Conservation (phyloP, 2,329 filamentous ascomycete genomes). For the Passalora sequoiae region DNA sequence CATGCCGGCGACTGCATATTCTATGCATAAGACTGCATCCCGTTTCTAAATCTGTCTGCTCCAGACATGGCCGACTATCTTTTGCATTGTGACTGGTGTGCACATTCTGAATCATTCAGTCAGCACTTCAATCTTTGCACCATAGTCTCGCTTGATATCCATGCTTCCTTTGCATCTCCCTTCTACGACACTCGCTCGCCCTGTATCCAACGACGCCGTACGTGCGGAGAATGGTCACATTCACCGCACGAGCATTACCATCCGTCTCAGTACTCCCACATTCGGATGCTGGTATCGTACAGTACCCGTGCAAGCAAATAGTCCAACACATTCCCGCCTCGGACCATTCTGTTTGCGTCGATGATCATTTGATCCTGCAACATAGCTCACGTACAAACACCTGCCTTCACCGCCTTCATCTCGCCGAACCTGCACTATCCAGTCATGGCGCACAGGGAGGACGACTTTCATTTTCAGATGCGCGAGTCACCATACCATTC, state of each 20-base stretch:
- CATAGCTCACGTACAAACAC: neutral
- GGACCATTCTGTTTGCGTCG: neutral
- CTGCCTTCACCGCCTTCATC: constrained; percentile 1
- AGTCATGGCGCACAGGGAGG: constrained; percentile 16
- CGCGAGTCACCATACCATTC: constrained; percentile 20
- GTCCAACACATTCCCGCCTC: too few relatives aligned
- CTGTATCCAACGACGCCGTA: neutral
- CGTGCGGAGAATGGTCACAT: neutral
- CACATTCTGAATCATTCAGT: too few relatives aligned
- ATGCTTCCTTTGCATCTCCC: neutral
- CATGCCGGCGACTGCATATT: constrained; percentile 1
- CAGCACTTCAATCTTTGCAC: too few relatives aligned
- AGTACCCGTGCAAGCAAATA: too few relatives aligned
- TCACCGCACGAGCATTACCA: constrained; percentile 1
- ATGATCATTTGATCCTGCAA: neutral
- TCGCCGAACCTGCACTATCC: neutral
- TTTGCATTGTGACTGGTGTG: too few relatives aligned
- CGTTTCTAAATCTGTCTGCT: neutral
- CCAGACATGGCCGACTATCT: too few relatives aligned
- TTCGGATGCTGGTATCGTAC: too few relatives aligned
- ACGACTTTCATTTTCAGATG: constrained; percentile 18
- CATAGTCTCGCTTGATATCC: neutral
- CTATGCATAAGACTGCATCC: neutral
- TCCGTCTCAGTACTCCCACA: neutral
- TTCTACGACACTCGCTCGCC: constrained; percentile 1